Evolutionary conservation across 2,329 filamentous ascomycete species (phyloP).

Genomic region (Grosmannia clavigera): DNA sequence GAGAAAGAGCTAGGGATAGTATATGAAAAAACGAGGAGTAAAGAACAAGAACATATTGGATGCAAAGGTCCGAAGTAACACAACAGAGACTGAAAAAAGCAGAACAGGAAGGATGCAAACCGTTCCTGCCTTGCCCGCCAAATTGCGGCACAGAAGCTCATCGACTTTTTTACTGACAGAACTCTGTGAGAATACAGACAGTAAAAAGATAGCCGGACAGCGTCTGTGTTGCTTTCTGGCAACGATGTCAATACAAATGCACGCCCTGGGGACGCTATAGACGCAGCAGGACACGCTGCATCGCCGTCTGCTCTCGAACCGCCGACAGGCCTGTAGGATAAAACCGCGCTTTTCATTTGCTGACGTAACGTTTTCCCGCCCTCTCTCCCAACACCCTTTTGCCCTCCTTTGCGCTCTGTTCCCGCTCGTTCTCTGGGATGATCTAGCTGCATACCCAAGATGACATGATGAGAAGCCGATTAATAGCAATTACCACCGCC

Average conservation of each 20-base stretch:
- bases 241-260: too few species aligned
- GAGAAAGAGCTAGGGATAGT: neutral
- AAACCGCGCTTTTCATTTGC: neutral
- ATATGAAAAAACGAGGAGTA: neutral
- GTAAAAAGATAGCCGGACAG: too few species aligned
- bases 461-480: neutral
- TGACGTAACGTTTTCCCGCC: neutral
- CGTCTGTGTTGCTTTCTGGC: too few species aligned
- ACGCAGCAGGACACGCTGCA: too few species aligned
- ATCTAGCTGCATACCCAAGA: neutral
- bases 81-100: neutral
- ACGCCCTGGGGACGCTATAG: too few species aligned
- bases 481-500: neutral
- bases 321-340: neutral
- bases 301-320: neutral
- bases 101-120: neutral
- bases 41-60: neutral
- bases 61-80: neutral
- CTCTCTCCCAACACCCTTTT: neutral
- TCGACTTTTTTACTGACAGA: too few species aligned
- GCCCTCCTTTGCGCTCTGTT: neutral
- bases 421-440: neutral
- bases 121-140: neutral
- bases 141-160: too few species aligned
- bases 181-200: neutral